Conservation (phyloP, 2,329 filamentous ascomycete genomes). For the Scytalidium sp. region DNA sequence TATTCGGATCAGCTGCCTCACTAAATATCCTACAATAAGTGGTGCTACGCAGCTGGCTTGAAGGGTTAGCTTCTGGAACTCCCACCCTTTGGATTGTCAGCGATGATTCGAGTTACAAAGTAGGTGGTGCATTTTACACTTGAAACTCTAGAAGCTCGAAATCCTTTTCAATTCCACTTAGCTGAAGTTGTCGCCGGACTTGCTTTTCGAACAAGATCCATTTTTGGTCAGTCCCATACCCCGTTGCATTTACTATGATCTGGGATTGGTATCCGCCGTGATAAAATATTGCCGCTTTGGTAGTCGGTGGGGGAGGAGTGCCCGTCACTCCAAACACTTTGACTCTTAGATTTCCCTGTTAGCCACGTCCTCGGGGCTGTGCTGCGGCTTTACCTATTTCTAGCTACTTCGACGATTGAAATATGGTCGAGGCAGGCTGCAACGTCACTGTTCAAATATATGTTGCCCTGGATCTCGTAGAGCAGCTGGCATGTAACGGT, state of each 20-base stretch:
- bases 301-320: constrained; percentile 31
- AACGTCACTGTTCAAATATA: constrained; percentile 57
- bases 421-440: constrained; percentile 49
- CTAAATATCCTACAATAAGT: constrained; percentile 43
- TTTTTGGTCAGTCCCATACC: constrained; percentile 43
- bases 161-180: constrained; percentile 38
- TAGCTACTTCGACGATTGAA: too few relatives aligned
- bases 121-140: constrained; percentile 33
- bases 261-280: constrained; percentile 45
- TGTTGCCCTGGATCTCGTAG: constrained; percentile 52
- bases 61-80: constrained; percentile 33
- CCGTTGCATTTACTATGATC: constrained; percentile 41
- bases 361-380: too few relatives aligned
- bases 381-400: too few relatives aligned
- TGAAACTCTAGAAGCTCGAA: constrained; percentile 38
- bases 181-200: constrained; percentile 37
- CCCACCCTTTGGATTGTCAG: constrained; percentile 6
- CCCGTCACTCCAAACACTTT: constrained; percentile 31
- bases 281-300: constrained; percentile 46
- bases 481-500: constrained; percentile 50
- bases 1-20: constrained; percentile 33
- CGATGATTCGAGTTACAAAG: constrained; percentile 13
- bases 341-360: constrained; percentile 37
- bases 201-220: constrained; percentile 40
- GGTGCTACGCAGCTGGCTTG: constrained; percentile 41